Evolutionary conservation across 257 asterid species (phyloP), one percentile per base, ranked within the genome.

Genomic region (Dorcoceras hygrometricum): DNA sequence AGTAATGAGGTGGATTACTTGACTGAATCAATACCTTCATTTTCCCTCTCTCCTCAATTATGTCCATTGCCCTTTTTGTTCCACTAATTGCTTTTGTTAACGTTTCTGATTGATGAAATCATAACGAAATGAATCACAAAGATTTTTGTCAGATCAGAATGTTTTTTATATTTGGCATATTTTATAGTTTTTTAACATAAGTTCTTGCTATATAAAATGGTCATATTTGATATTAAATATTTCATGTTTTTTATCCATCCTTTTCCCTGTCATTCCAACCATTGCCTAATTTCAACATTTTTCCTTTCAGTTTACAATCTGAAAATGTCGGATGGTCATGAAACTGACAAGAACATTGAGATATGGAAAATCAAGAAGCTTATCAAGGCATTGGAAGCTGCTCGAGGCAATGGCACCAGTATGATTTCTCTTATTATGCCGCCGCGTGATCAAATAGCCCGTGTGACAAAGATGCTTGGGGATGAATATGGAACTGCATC

Each of bases 341-440:
- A 79, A 65, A 77, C 59, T 12, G 82, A 77, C 69, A 73, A 73
- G 71, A 77, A 73, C 68, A 73, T 73, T 8, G 82, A 79, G 71
- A 79, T 79, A 27, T 75, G 83, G 83, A 79, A 79, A 68, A 75
- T 79, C 43, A 79, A 79, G 73, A 79, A 79, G 69, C 80, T 79
- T 23, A 72, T 75, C 28, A 78, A 78, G 72, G 80, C 75, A 43
- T 55, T 78, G 61, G 80, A 75, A 72, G 78, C 80, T 71, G 83
- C 83, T 27, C 73, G 80, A 22, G 83, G 83, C 67, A 79, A 79
- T 71, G 83, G 83, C 28, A 78, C 83, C 64, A 78, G 83, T 54
- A 78, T 78, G 83, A 78, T 78, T 57, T 78, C 83, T 64, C 80
- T 78, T 6, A 78, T 78, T 63, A 75, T 78, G 80, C 83, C 83